These are phyloP conservation scores for Amylocystis lapponica DNA, from an alignment of 768 basidiomycete genomes.

Conservation along the genomic window DNA sequence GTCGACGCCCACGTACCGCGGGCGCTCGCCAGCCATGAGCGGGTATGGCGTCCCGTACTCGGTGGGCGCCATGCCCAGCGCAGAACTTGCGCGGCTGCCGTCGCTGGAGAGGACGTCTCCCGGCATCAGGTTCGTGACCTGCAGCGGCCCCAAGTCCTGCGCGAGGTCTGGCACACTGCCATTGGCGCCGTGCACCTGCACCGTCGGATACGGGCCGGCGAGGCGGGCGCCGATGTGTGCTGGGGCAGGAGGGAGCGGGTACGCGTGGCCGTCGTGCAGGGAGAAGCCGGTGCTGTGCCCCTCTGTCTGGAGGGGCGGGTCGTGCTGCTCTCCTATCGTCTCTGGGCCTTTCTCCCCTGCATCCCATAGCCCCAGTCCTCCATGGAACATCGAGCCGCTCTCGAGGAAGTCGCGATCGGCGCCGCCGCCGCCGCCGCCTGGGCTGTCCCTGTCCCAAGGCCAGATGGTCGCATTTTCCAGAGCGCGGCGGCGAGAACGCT, in stretches of 20 bases:
- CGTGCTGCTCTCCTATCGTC: not conserved
- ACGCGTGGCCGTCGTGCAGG: not conserved
- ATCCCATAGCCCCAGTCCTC: slow-evolving; percentile 7
- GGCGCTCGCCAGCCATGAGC: slow-evolving; percentile 12
- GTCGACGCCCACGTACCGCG: slow-evolving; percentile 29
- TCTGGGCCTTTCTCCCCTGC: not conserved
- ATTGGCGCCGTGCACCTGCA: slow-evolving; percentile 15
- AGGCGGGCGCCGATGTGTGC: slow-evolving; percentile 2
- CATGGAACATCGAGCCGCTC: not conserved
- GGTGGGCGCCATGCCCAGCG: slow-evolving; percentile 7
- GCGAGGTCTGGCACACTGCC: slow-evolving; percentile 25
- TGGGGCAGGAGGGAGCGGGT: not conserved
- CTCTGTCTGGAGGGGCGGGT: not conserved
- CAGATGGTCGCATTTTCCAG: slow-evolving; percentile 11
- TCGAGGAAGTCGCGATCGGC: slow-evolving; percentile 1
- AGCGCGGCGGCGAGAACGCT: slow-evolving; percentile 12
- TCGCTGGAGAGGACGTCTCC: slow-evolving; percentile 35
- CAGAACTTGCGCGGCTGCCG: slow-evolving; percentile 20
- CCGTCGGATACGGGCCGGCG: slow-evolving; percentile 17
- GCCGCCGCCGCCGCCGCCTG: slow-evolving; percentile 2
- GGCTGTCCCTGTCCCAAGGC: slow-evolving; percentile 17
- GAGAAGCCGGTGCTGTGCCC: too few relatives aligned
- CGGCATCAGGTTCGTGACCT: slow-evolving; percentile 43
- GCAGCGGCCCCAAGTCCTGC: slow-evolving; percentile 37
- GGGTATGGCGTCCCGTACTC: slow-evolving; percentile 17